phyloP scores from a whole-genome alignment of 108 stramenopile species.

The Nitzschia palea region DNA sequence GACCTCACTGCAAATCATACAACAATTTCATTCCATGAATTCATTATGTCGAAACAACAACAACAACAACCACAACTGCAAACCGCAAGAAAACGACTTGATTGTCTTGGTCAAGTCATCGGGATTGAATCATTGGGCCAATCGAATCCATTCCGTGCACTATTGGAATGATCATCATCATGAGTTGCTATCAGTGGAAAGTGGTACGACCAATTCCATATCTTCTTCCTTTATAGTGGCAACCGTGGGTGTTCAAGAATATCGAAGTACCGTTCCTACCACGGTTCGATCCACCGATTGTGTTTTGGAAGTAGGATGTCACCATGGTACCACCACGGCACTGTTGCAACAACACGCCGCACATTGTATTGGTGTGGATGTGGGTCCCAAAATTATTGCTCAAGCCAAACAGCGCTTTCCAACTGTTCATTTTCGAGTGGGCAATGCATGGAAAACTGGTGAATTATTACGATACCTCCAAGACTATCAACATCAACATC shows the following conservation, averaged over 20 bases:
- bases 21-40: constrained; percentile 30
- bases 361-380: constrained; percentile 47
- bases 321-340: constrained; percentile 46
- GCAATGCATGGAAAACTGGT: constrained; percentile 50
- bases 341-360: constrained; percentile 32
- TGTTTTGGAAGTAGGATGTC: constrained; percentile 53
- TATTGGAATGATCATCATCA: neutral
- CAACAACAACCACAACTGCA: constrained; percentile 17
- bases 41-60: constrained; percentile 21
- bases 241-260: constrained; percentile 54
- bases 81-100: constrained; percentile 7
- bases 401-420: constrained; percentile 38
- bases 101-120: constrained; percentile 40
- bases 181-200: neutral
- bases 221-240: constrained; percentile 24
- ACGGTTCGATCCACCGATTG: constrained; percentile 31
- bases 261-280: constrained; percentile 41
- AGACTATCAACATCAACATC: constrained; percentile 9
- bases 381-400: constrained; percentile 45
- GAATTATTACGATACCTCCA: constrained; percentile 36
- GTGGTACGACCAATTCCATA: neutral
- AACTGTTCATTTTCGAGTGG: constrained; percentile 37
- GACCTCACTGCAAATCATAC: constrained; percentile 37
- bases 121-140: constrained; percentile 32
- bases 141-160: neutral